Percentiles rank a stretch among this genome's conserved stretches.
phyloP scores from a whole-genome alignment of 441 rosid genomes.

The Raphanus hybrid region DNA sequence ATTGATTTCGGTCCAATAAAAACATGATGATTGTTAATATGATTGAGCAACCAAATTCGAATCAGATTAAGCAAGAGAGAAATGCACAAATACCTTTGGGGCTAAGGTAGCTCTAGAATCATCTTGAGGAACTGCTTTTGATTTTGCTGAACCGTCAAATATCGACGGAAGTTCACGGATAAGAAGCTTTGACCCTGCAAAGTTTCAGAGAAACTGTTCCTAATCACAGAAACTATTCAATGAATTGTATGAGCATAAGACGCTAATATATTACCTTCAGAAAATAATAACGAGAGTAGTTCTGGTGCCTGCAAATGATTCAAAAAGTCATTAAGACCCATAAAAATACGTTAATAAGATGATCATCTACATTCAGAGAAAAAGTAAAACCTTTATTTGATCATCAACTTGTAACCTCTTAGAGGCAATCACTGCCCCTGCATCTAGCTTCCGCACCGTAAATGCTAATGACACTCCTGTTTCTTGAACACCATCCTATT shows the following conservation, averaged over 20 bases:
- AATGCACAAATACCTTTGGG: slow-evolving; percentile 62
- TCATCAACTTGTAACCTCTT: slow-evolving; percentile 67
- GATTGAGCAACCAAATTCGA: background rate
- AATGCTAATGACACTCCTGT: slow-evolving; percentile 95
- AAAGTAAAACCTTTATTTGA: slow-evolving; percentile 68
- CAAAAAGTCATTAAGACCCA: slow-evolving; percentile 6
- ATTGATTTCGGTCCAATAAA: background rate
- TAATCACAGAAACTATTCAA: background rate
- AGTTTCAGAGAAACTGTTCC: background rate
- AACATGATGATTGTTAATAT: background rate
- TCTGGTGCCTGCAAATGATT: slow-evolving; percentile 79
- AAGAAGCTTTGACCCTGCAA: slow-evolving; percentile 87
- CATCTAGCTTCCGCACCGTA: slow-evolving; percentile 82
- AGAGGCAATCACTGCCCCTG: slow-evolving; percentile 87
- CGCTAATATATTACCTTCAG: slow-evolving; percentile 55
- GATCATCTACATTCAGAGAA: background rate
- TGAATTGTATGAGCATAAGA: background rate
- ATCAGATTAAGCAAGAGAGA: background rate
- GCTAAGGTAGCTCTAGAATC: slow-evolving; percentile 86
- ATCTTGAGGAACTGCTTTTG: slow-evolving; percentile 83
- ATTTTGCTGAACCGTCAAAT: slow-evolving; percentile 76
- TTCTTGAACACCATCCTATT: slow-evolving; percentile 84
- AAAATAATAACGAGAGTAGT: slow-evolving; percentile 69
- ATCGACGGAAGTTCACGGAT: slow-evolving; percentile 73
- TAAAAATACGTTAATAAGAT: background rate